A percentile compares a stretch with the other conserved stretches of the same genome.
phyloP scores from a whole-genome alignment of 2,329 filamentous ascomycete genomes.

The Blastomyces gilchristii region DNA sequence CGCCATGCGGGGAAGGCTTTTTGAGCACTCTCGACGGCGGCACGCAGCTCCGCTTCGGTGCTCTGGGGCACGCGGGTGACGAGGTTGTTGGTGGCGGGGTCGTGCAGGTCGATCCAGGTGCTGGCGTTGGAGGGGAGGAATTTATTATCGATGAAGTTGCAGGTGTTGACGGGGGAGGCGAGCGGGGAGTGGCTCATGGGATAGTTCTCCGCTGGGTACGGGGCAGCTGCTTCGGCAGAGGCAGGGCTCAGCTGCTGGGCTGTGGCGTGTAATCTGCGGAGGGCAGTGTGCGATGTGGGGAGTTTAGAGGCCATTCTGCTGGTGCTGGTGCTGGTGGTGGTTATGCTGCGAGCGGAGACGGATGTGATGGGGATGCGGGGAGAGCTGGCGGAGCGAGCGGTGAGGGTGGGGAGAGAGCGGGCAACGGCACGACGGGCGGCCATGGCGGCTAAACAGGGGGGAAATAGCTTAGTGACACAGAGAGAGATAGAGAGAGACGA shows the following conservation, averaged over 20 bases:
- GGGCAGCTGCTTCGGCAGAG: slow-evolving; percentile 24
- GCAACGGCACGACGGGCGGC: slow-evolving; percentile 14
- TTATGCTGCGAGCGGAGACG: slow-evolving; percentile 6
- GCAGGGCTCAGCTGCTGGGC: slow-evolving; percentile 39
- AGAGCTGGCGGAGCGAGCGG: slow-evolving; percentile 25
- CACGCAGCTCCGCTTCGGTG: slow-evolving; percentile 53
- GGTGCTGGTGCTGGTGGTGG: background rate
- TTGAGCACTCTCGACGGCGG: slow-evolving; percentile 52
- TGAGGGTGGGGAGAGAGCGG: slow-evolving; percentile 29
- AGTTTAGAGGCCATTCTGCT: slow-evolving; percentile 3
- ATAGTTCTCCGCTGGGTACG: slow-evolving; percentile 36
- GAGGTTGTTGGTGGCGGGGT: slow-evolving; percentile 57
- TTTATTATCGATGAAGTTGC: slow-evolving; percentile 54
- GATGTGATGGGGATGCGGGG: slow-evolving; percentile 24
- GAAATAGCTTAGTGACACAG: background rate
- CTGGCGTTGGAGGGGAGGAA: slow-evolving; percentile 49
- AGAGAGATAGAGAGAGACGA: background rate
- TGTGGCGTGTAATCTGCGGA: slow-evolving; percentile 39
- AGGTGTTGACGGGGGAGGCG: slow-evolving; percentile 42
- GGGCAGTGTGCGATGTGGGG: slow-evolving; percentile 9
- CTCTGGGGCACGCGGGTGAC: slow-evolving; percentile 56
- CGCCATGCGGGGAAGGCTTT: slow-evolving; percentile 55
- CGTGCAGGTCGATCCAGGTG: slow-evolving; percentile 54
- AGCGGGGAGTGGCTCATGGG: slow-evolving; percentile 45
- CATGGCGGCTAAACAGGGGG: slow-evolving; percentile 7